Base-by-base conservation (phyloP, 176 grass and related monocot species). In the Poa annua region DNA sequence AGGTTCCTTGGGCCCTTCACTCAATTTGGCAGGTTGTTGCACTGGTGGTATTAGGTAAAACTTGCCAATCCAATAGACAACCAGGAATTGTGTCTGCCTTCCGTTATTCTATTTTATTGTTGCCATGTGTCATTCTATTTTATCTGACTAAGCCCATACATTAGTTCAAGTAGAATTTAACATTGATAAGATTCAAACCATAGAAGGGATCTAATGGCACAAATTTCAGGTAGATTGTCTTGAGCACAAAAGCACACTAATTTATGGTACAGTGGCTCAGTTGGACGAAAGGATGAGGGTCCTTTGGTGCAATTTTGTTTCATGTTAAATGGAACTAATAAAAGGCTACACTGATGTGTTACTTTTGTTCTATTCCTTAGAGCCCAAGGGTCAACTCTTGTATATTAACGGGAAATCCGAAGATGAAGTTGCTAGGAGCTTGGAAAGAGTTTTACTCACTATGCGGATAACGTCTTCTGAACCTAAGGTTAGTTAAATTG, bases 381-480 rank as follows among this genome's bases (percentile, higher is more conserved):
- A 98, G 84, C 96, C 96, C 20, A 94, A 88, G 79, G 92, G 96
- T 65, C 95, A 98, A 74, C 92, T 98, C 59, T 88, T 98, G 84
- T 87, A 92, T 86, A 93, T 98, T 73, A 91, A 98, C 80, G 92
- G 95, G 47, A 93, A 87, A 90, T 93, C 88, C 76, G 88, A 83
- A 83, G 96, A 95, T 74, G 96, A 98, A 91, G 96, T 98, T 71
- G 84, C 82, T 55, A 93, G 96, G 88, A 95, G 92, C 86, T 95
- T 98, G 84, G 96, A 98, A 80, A 92, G 96, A 90, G 92, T 93
- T 51, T 39, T 98, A 55, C 92, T 95, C 26, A 98, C 96, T 74
- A 98, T 95, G 92, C 88, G 84, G 71, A 95, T 95, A 80, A 93
- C 87, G n/a, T 93, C 92, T 73, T 98, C 96, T 33, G 96, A 98